Base-by-base conservation (phyloP, 345 rosid genomes). In the Eucalyptus pauciflora region DNA sequence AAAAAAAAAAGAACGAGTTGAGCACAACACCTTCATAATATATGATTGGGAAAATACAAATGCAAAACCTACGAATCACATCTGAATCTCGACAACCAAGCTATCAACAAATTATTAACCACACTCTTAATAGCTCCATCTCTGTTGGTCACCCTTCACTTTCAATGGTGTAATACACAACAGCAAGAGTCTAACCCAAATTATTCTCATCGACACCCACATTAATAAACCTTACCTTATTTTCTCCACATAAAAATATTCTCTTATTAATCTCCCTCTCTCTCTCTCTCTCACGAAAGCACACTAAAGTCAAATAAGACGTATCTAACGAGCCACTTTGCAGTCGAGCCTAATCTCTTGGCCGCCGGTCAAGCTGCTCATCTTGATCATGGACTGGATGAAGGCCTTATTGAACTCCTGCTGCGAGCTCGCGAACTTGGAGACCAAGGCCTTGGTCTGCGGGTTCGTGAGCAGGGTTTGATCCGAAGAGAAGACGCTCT, bases 291-390 rank as follows among this genome's bases (percentile, higher is more conserved):
- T 4, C 62, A 5, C 88, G 33, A 18, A 54, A 43, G 49, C 69
- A 37, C 31, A 25, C 22, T 41, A 43, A 29, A 29, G 22, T 51
- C 60, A 86, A 31, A 31, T 18, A 45, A 51, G 13, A 48, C 37
- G 24, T 29, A 20, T 76, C 85, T 76, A 90, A 88, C 90, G 90
- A 89, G 93, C 94, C 31, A 88, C 93, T 89, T 91, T 95, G 85
- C 99, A 97, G 43, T 96, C 91, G 29, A 89, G 95, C 90, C 99
- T 96, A 86, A 97, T 95, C 92, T 96, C 98, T 86, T 94, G 91
- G 10, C 98, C 99, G 33, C 98, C 96, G 4, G 85, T 29, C 88
- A 97, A 91, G 90, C 97, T 94, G 89, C 97, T 94, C 98, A 96
- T 96, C 95, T 93, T 96, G 91, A 96, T 92, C 99, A 97, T 96